A percentile compares a stretch with the other conserved stretches of the same genome.
These are phyloP conservation scores for Colletotrichum australisinense DNA, from an alignment of 2,329 filamentous ascomycete genomes.

Conservation along the genomic window DNA sequence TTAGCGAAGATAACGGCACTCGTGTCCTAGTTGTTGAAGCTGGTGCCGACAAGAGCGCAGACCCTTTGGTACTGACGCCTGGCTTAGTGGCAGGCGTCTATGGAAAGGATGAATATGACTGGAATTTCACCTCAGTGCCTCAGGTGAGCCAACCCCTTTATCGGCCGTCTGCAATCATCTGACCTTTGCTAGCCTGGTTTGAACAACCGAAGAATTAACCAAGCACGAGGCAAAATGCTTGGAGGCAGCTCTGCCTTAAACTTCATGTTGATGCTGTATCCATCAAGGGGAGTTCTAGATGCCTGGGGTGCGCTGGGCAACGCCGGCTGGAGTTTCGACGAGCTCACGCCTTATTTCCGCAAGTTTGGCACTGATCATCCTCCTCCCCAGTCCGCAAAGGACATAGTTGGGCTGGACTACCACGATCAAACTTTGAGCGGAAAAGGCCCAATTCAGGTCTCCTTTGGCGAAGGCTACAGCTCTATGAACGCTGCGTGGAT, in stretches of 20 bases:
- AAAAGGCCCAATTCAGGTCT: constrained; percentile 51
- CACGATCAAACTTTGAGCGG: constrained; percentile 46
- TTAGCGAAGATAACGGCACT: constrained; percentile 39
- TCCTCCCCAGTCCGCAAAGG: constrained; percentile 41
- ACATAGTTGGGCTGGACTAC: constrained; percentile 44
- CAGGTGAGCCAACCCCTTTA: background rate
- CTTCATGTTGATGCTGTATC: constrained; percentile 38
- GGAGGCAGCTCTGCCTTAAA: constrained; percentile 40
- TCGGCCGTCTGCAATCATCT: background rate
- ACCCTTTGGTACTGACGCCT: constrained; percentile 36
- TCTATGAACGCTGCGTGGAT: constrained; percentile 50
- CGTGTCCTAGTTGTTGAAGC: constrained; percentile 44
- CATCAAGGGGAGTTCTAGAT: constrained; percentile 36
- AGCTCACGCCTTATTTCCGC: constrained; percentile 46
- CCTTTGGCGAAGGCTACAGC: constrained; percentile 47
- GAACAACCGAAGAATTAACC: constrained; percentile 38
- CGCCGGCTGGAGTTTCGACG: constrained; percentile 41
- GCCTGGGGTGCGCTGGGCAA: constrained; percentile 43
- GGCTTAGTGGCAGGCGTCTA: constrained; percentile 36
- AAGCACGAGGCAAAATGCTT: constrained; percentile 39
- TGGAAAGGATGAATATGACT: constrained; percentile 39
- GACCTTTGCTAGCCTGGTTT: constrained; percentile 33
- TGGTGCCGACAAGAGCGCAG: constrained; percentile 36
- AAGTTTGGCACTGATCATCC: constrained; percentile 45
- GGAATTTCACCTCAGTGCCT: constrained; percentile 40